Conservation (phyloP, 345 rosid genomes). For the Crucihimalaya himalaica region DNA sequence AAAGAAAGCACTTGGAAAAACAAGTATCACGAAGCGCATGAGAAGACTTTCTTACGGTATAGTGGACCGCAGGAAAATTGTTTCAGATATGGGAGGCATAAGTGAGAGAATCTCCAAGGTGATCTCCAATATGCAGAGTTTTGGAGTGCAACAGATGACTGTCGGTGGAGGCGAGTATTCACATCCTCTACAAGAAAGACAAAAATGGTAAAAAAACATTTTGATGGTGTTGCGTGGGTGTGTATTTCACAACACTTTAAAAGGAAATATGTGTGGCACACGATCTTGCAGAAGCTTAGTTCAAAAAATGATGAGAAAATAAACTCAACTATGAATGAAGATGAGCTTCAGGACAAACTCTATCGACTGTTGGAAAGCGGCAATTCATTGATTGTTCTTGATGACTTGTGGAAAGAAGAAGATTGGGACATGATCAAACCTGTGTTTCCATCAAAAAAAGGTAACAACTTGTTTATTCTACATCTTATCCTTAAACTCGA, state of each 20-base stretch:
- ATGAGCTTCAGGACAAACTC: slow-evolving; percentile 15
- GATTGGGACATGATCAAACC: slow-evolving; percentile 38
- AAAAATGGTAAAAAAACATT: slow-evolving; percentile 25
- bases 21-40: background rate
- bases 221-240: slow-evolving; percentile 40
- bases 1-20: background rate
- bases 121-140: background rate
- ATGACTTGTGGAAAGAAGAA: slow-evolving; percentile 44
- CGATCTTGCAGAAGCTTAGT: slow-evolving; percentile 29
- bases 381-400: slow-evolving; percentile 45
- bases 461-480: background rate
- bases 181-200: background rate
- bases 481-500: too few species aligned
- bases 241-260: slow-evolving; percentile 43
- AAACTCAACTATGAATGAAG: slow-evolving; percentile 11
- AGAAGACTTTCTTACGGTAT: background rate
- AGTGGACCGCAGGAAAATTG: background rate
- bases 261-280: slow-evolving; percentile 31
- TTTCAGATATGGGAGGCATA: background rate
- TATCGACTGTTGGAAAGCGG: slow-evolving; percentile 5
- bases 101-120: background rate
- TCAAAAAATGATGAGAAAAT: background rate
- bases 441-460: slow-evolving; percentile 32
- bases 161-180: background rate
- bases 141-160: background rate